These are phyloP conservation scores for Mollisia scopiformis DNA, from an alignment of 2,329 filamentous ascomycete genomes.

Conservation along the genomic window DNA sequence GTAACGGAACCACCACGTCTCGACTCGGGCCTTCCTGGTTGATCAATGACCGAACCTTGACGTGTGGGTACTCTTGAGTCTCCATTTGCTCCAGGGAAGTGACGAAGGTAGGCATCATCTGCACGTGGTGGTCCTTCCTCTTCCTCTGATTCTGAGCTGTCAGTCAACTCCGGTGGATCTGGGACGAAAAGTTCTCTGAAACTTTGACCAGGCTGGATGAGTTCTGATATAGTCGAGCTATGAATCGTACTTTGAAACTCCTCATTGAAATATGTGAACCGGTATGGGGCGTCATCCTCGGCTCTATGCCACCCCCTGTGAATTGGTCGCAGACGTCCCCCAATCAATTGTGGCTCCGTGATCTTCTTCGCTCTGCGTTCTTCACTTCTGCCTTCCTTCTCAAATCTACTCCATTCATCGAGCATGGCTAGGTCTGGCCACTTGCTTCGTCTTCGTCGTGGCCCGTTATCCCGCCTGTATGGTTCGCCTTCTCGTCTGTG, in stretches of 20 bases:
- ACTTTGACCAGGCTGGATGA: conserved; percentile 80
- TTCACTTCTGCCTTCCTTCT: conserved; percentile 86
- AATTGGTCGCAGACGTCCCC: conserved; percentile 82
- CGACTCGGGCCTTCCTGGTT: conserved; percentile 22
- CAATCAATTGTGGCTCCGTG: conserved; percentile 89
- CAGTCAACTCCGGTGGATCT: conserved; percentile 75
- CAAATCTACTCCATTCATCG: conserved; percentile 87
- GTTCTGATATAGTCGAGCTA: conserved; percentile 90
- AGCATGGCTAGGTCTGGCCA: conserved; percentile 88
- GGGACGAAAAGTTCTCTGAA: conserved; percentile 92
- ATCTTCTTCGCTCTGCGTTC: conserved; percentile 87
- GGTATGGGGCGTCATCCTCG: conserved; percentile 87
- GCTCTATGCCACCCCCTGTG: conserved; percentile 82
- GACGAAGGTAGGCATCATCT: conserved; percentile 29
- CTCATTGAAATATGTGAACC: conserved; percentile 99
- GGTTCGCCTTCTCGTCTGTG: conserved; percentile 50
- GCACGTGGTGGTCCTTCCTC: conserved; percentile 44
- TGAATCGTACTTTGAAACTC: conserved; percentile 96
- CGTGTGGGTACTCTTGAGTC: conserved; percentile 50
- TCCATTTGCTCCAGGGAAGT: conserved; percentile 39
- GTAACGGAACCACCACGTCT: conserved; percentile 18
- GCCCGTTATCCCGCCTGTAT: conserved; percentile 26
- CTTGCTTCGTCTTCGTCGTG: conserved; percentile 62
- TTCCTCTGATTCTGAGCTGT: conserved; percentile 69
- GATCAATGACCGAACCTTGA: conserved; percentile 36